Conservation (phyloP, 768 basidiomycete species). For the Candolleomyces aberdarensis region DNA sequence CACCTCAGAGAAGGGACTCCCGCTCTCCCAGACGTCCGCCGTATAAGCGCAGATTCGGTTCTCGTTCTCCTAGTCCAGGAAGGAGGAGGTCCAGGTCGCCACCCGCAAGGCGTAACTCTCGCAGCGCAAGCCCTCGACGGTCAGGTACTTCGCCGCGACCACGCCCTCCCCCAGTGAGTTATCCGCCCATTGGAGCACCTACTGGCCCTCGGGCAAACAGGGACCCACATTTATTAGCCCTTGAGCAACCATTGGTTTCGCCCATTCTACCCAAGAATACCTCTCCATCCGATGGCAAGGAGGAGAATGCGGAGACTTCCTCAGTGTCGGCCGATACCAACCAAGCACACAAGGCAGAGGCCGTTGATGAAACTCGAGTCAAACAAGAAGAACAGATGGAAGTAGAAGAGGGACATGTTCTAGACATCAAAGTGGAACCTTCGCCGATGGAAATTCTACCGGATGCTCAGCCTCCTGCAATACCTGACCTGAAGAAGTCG, state of each 20-base stretch:
- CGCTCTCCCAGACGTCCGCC: constrained; percentile 4
- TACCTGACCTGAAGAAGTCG: no score
- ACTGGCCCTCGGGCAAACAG: neutral
- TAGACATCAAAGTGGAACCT: no score
- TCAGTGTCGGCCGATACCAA: no score
- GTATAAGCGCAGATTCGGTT: neutral
- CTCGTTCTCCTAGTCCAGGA: neutral
- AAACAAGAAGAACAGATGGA: no score
- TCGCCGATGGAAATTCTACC: no score
- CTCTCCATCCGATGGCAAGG: no score
- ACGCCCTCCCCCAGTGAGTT: neutral
- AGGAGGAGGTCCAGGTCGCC: neutral
- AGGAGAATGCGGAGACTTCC: no score
- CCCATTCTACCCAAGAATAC: neutral
- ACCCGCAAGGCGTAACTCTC: constrained; percentile 1
- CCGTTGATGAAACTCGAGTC: no score
- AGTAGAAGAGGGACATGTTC: no score
- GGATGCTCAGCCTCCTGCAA: no score
- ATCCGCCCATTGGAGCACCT: neutral
- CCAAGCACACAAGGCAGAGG: no score
- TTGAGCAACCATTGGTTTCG: neutral
- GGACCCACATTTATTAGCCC: no score
- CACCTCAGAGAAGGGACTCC: constrained; percentile 4
- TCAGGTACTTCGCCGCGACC: neutral
- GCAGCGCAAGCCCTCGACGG: neutral